Evolutionary conservation across 257 asterid species (phyloP).

Genomic region (Eucommia ulmoides): DNA sequence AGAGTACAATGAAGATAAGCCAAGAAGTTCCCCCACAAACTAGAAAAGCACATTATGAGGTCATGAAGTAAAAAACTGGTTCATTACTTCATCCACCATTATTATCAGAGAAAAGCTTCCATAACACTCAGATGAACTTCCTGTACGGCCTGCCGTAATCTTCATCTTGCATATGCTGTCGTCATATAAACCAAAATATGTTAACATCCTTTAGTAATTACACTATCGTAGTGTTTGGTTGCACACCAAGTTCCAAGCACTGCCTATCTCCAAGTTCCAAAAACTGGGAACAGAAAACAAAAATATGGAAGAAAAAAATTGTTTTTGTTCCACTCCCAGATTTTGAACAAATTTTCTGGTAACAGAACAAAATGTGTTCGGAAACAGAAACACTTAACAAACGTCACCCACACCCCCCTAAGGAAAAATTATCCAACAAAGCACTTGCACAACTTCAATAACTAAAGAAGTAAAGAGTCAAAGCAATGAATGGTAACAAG

Average conservation of each 20-base stretch:
- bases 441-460: too few species aligned
- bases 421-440: too few species aligned
- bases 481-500: too few species aligned
- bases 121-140: conserved; percentile 33
- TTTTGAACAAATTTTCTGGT: neutral
- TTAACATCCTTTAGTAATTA: conserved; percentile 2
- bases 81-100: conserved; percentile 25
- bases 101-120: conserved; percentile 11
- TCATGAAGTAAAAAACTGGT: conserved; percentile 10
- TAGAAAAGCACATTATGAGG: neutral
- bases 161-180: conserved; percentile 91
- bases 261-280: neutral
- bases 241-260: neutral
- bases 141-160: conserved; percentile 79
- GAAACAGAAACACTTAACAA: too few species aligned
- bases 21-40: neutral
- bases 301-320: neutral
- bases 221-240: too few species aligned
- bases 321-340: neutral
- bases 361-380: too few species aligned
- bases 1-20: neutral
- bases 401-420: too few species aligned
- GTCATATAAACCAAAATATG: conserved; percentile 11
- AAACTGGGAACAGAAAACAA: neutral
- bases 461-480: too few species aligned